Base-by-base conservation (phyloP, 495 filamentous ascomycete species). In the Podospora pseudocomata region DNA sequence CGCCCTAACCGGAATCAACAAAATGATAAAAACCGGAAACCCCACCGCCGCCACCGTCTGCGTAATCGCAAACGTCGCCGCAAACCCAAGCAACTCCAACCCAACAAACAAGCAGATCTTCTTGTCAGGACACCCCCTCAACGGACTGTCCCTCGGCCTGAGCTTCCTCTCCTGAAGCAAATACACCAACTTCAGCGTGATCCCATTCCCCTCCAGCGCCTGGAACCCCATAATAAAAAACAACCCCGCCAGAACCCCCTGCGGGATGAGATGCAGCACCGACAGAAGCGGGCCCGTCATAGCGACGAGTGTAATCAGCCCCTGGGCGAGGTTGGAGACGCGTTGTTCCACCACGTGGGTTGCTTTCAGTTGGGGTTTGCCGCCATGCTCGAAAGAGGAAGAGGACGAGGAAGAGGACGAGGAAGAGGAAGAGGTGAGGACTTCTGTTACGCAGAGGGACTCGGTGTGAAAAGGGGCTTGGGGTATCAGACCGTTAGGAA, bases 151-250 rank as follows among this genome's bases (percentile, higher is more conserved):
- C 0, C 80, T 79, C 1, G 87, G 81, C 0, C 90, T 92, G 27
- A 97, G 83, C 1, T 79, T 70, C 20, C 72, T 78, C 75, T 98
- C 94, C 66, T 87, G 83, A 11, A 84, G 79, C 4, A 96, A 84
- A 79, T 91, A 97, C 23, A 94, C 76, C 3, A 96, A 71, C 72
- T 97, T 97, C 62, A 85, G 79, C 0, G 91, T 94, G 68, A 97
- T 94, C 15, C 92, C 92, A 77, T 96, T 97, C 15, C 80, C 87
- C 71, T 88, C 82, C 30, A 95, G 85, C n/a, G 91, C 91, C 74
- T 93, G 89, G 66, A 91, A 87, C 30, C 92, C 94, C 90, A 97
- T 95, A 72, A 96, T 88, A 79, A 97, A 97, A 84, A 98, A 97
- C 16, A 98, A 84, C 5, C 94, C 94, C 0, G 92, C 91, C 68